These are phyloP conservation scores for Penicillium psychrosexuale DNA, from an alignment of 2,329 filamentous ascomycete genomes.

Conservation along the genomic window DNA sequence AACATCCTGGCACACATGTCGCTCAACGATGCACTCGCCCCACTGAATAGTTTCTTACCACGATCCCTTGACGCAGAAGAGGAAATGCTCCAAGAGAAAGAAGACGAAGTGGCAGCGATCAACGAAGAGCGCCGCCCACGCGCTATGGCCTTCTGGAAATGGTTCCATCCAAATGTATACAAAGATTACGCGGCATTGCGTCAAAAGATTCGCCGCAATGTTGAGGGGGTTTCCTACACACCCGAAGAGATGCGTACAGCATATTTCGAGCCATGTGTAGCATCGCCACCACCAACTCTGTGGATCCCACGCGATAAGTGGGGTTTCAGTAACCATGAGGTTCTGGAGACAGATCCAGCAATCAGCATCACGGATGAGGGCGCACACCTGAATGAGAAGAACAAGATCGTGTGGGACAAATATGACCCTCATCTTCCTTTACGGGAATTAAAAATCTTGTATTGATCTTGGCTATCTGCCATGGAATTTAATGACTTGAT, in stretches of 20 bases:
- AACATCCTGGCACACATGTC: conserved; percentile 70
- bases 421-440: conserved; percentile 56
- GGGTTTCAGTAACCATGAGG: conserved; percentile 72
- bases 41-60: conserved; percentile 64
- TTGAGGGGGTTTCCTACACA: conserved; percentile 59
- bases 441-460: conserved; percentile 53
- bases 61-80: conserved; percentile 61
- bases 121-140: conserved; percentile 23
- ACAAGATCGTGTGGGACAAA: conserved; percentile 61
- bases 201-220: conserved; percentile 61
- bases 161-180: conserved; percentile 70
- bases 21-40: conserved; percentile 45
- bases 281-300: conserved; percentile 59
- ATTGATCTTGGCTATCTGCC: conserved; percentile 30
- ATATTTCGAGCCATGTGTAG: conserved; percentile 70
- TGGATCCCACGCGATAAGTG: conserved; percentile 78
- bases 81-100: conserved; percentile 44
- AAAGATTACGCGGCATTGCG: conserved; percentile 71
- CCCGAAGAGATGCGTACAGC: conserved; percentile 62
- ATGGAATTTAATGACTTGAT: conserved; percentile 2
- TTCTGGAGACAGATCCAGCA: conserved; percentile 66
- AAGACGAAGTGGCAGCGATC: conserved; percentile 26
- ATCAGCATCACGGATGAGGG: conserved; percentile 78
- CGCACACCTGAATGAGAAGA: conserved; percentile 67
- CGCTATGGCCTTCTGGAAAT: conserved; percentile 31